phyloP scores from a whole-genome alignment of 345 rosid genomes.

The Brassica nigra region DNA sequence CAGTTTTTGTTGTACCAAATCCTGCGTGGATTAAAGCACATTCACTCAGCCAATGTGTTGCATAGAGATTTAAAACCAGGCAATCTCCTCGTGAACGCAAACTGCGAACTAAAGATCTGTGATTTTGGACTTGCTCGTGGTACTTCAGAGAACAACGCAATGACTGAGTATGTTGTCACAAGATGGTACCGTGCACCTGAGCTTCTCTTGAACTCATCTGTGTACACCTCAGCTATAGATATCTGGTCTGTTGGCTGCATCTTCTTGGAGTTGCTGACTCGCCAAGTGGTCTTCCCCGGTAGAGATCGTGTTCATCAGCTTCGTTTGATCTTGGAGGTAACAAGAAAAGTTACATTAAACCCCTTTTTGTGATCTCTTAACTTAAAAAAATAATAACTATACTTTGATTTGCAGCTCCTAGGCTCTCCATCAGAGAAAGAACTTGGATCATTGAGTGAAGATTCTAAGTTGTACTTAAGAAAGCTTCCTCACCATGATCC shows the following conservation, averaged over 20 bases:
- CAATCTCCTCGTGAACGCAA: constrained; percentile 74
- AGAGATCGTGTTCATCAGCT: constrained; percentile 83
- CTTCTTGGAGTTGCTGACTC: constrained; percentile 81
- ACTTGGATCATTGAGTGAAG: constrained; percentile 69
- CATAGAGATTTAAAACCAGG: constrained; percentile 93
- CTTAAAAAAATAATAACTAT: not conserved
- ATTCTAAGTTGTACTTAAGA: constrained; percentile 72
- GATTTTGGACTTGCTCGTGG: constrained; percentile 96
- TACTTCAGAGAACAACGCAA: constrained; percentile 75
- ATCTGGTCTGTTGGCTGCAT: constrained; percentile 97
- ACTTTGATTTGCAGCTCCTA: constrained; percentile 57
- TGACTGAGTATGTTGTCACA: constrained; percentile 88
- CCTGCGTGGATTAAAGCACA: constrained; percentile 86
- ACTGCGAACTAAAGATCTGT: constrained; percentile 85
- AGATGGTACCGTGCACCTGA: constrained; percentile 99
- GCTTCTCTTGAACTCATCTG: constrained; percentile 72
- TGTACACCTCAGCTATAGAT: constrained; percentile 89
- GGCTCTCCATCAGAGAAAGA: constrained; percentile 91
- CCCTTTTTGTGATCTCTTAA: not conserved
- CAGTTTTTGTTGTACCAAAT: constrained; percentile 93
- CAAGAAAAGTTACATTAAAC: not conserved
- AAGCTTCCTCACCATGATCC: constrained; percentile 59
- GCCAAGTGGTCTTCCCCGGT: constrained; percentile 85
- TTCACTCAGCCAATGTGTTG: constrained; percentile 94
- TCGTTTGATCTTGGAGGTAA: constrained; percentile 85